A percentile compares a stretch with the other conserved stretches of the same genome.
Conservation (phyloP, 1,139 yeast species). For the Candida sanyaensis region DNA sequence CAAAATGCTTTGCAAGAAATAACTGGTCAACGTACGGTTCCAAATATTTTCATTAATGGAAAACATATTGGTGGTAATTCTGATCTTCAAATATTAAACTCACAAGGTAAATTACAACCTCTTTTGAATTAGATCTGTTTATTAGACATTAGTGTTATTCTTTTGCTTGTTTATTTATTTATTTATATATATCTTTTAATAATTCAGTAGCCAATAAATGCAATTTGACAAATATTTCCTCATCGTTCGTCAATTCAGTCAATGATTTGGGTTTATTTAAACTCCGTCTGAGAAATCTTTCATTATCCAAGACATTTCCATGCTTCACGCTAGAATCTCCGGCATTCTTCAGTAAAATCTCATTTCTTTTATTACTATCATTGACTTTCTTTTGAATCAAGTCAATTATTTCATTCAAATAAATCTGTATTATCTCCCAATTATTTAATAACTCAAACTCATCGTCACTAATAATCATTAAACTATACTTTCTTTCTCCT, state of each 20-base stretch:
- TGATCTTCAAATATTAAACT: conserved; percentile 62
- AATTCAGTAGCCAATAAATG: conserved; percentile 69
- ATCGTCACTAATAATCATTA: conserved; percentile 62
- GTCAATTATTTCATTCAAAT: conserved; percentile 52
- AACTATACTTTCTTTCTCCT: conserved; percentile 70
- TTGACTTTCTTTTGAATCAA: conserved; percentile 49
- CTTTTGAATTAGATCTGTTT: conserved; percentile 11
- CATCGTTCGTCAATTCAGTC: conserved; percentile 61
- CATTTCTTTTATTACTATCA: conserved; percentile 10
- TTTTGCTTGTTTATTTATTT: not conserved
- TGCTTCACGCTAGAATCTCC: conserved; percentile 16
- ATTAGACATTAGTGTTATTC: not conserved
- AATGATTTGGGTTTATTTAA: conserved; percentile 58
- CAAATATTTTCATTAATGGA: conserved; percentile 80
- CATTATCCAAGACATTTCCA: conserved; percentile 42
- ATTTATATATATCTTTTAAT: conserved; percentile 14
- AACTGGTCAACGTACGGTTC: conserved; percentile 87
- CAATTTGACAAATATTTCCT: conserved; percentile 57
- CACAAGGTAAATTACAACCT: conserved; percentile 17
- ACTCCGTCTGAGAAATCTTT: conserved; percentile 54
- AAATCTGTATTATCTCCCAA: conserved; percentile 59
- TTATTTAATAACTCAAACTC: conserved; percentile 53
- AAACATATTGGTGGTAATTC: conserved; percentile 90
- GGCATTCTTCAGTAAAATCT: conserved; percentile 3
- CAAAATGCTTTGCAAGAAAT: conserved; percentile 70